Percentiles rank a stretch among this genome's conserved stretches.
phyloP scores from a whole-genome alignment of 192 early-diverging fungal species.

The Lobosporangium transversale region DNA sequence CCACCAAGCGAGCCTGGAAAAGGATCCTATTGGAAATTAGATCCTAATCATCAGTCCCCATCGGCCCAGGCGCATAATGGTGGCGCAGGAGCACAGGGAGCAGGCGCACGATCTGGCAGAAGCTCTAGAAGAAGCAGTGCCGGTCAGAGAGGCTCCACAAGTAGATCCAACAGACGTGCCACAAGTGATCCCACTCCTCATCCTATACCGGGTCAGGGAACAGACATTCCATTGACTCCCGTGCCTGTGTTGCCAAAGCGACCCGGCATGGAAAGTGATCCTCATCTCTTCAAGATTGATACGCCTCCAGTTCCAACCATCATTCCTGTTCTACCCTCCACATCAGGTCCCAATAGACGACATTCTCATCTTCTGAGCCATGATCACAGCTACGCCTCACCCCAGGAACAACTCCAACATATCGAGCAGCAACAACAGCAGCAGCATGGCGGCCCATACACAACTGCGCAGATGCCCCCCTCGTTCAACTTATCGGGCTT shows the following conservation, averaged over 20 bases:
- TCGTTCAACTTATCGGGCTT: constrained; percentile 32
- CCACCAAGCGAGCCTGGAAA: constrained; percentile 74
- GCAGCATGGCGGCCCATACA: constrained; percentile 31
- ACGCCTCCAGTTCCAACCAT: constrained; percentile 33
- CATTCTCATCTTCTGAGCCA: constrained; percentile 47
- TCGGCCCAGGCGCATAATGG: constrained; percentile 20
- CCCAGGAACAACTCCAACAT: constrained; percentile 45
- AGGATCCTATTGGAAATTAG: constrained; percentile 74
- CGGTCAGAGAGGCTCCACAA: constrained; percentile 14
- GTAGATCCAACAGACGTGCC: constrained; percentile 32
- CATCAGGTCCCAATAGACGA: constrained; percentile 21
- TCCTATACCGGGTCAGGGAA: constrained; percentile 10
- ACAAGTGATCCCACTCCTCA: constrained; percentile 48
- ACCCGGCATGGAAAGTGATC: constrained; percentile 41
- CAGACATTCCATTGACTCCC: constrained; percentile 41
- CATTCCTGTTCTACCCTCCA: constrained; percentile 17
- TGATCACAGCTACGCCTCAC: constrained; percentile 33
- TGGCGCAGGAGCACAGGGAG: constrained; percentile 16
- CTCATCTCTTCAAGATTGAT: constrained; percentile 44
- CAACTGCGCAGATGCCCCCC: constrained; percentile 15
- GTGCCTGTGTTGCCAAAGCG: constrained; percentile 44
- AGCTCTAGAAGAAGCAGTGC: constrained; percentile 45
- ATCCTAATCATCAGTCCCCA: constrained; percentile 50
- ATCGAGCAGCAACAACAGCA: constrained; percentile 42
- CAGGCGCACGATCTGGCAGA: constrained; percentile 17